phyloP scores from a whole-genome alignment of 352 stramenopile species.

The Pythium apleroticum region DNA sequence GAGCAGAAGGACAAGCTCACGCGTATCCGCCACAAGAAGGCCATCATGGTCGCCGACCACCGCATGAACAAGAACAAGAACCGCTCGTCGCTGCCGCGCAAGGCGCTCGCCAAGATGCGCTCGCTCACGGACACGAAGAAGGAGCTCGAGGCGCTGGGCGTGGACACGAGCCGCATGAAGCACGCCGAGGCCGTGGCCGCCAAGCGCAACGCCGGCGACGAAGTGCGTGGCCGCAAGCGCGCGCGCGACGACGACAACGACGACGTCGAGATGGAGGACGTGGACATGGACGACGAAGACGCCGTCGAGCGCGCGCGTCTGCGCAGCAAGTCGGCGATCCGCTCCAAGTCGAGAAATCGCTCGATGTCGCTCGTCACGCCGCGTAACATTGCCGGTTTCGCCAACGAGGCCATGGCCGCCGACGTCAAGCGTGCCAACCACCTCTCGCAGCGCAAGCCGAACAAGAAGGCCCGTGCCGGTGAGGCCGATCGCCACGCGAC shows the following conservation, averaged over 20 bases:
- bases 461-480: constrained; percentile 80
- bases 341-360: constrained; percentile 82
- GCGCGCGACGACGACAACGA: constrained; percentile 67
- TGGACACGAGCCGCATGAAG: constrained; percentile 91
- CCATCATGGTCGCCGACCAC: constrained; percentile 80
- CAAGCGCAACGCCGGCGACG: constrained; percentile 66
- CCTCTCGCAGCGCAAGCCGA: constrained; percentile 70
- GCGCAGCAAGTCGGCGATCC: constrained; percentile 67
- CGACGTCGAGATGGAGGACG: constrained; percentile 89
- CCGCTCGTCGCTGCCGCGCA: constrained; percentile 87
- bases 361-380: constrained; percentile 77
- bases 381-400: constrained; percentile 71
- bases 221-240: constrained; percentile 85
- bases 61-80: constrained; percentile 96
- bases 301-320: constrained; percentile 44
- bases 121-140: constrained; percentile 87
- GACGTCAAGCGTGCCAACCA: constrained; percentile 47
- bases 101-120: constrained; percentile 76
- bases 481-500: constrained; percentile 79
- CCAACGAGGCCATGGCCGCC: constrained; percentile 42
- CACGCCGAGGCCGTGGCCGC: constrained; percentile 74
- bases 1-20: constrained; percentile 93
- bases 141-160: constrained; percentile 87
- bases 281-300: constrained; percentile 69
- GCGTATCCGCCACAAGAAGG: constrained; percentile 84